Evolutionary conservation across 257 asterid species (phyloP).

Genomic region (Solanum etuberosum): DNA sequence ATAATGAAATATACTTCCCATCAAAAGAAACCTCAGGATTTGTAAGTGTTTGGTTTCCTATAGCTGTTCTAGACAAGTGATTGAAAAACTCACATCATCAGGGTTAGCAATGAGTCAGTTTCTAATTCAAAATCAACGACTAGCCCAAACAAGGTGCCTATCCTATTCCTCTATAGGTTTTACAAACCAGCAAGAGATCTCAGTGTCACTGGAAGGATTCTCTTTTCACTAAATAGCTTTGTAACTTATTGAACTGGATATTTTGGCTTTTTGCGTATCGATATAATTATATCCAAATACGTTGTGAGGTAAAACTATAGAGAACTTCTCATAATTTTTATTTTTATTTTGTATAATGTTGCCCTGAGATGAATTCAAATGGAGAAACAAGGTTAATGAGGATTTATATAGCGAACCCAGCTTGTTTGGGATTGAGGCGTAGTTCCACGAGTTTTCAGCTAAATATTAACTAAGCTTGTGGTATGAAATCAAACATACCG

Average conservation of each 20-base stretch:
- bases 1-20: not conserved
- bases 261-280: not conserved
- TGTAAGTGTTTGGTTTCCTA: not conserved
- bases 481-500: slow-evolving; percentile 26
- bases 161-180: not conserved
- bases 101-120: not conserved
- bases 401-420: not conserved
- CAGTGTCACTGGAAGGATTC: not conserved
- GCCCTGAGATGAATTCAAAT: not conserved
- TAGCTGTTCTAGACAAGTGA: not conserved
- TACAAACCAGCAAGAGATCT: not conserved
- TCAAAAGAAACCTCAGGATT: not conserved
- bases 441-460: not conserved
- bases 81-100: not conserved
- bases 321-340: too few relatives aligned
- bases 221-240: not conserved
- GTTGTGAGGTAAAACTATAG: not conserved
- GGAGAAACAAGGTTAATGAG: too few relatives aligned
- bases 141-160: not conserved
- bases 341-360: too few relatives aligned
- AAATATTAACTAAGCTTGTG: not conserved
- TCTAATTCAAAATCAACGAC: not conserved
- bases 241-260: not conserved
- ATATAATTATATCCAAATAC: not conserved
- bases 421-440: not conserved